Conservation (phyloP, 2,329 filamentous ascomycete species). For the Colletotrichum sublineola region DNA sequence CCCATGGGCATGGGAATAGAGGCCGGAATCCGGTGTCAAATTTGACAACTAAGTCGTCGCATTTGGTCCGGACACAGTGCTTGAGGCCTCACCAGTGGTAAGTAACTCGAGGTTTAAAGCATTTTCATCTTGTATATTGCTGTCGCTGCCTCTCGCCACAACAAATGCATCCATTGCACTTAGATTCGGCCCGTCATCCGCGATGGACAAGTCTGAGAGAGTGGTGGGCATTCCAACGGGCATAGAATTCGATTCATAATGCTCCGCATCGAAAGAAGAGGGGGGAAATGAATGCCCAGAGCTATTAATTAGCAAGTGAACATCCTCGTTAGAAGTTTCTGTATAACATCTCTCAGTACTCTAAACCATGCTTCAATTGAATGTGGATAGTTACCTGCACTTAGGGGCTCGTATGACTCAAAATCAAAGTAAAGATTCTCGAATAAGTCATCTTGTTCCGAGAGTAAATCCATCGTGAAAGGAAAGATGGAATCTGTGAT, state of each 20-base stretch:
- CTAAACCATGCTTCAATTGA: neutral
- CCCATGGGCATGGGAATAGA: neutral
- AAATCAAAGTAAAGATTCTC: too few species aligned
- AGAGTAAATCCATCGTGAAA: neutral
- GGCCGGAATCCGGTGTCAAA: neutral
- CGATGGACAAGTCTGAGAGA: neutral
- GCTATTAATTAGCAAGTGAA: too few species aligned
- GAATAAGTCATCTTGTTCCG: neutral
- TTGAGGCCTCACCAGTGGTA: accelerated
- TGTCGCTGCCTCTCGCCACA: accelerated
- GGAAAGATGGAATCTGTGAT: neutral
- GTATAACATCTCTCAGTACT: neutral
- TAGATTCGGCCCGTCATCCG: too few species aligned
- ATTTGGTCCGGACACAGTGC: neutral
- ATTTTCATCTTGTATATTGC: neutral
- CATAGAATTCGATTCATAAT: neutral
- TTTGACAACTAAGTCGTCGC: constrained; percentile 17
- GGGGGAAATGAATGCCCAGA: neutral
- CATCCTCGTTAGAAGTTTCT: neutral
- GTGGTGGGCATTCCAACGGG: accelerated
- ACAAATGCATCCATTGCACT: neutral
- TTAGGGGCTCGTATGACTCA: accelerated
- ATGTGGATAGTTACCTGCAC: neutral
- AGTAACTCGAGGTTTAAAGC: too few species aligned
- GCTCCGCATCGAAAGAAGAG: neutral